Base-by-base conservation (phyloP, 2,329 filamentous ascomycete species). In the Sporothrix mexicana region DNA sequence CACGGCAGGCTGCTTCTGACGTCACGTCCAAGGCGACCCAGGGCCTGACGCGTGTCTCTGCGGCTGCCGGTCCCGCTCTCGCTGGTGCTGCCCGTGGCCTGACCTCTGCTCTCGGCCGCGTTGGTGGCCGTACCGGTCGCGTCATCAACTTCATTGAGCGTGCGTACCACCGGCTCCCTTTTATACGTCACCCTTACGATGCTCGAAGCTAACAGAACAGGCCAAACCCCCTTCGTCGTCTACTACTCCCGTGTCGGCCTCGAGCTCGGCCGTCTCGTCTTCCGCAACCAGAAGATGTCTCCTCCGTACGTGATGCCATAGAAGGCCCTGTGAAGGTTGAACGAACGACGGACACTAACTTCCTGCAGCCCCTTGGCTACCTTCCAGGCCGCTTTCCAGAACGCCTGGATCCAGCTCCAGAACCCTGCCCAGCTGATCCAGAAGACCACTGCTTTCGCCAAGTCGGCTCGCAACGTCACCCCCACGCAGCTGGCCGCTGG, bases 181-280 rank as follows among this genome's bases (percentile, higher is more conserved):
- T 1, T 3, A 43, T 45, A n/a, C 45, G 12, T 69, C 36, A 25
- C 1, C 25, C 12, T n/a, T 4, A 7, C 20, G 47, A 6, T 36
- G 17, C 3, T 13, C 9, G 4, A 1, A 67, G 17, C 59, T 69
- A 43, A 53, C 49, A 71, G 45, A 55, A 47, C 80, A 98, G 95
- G 91, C 83, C 88, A 96, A 85, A 89, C 95, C 78, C 96, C 96
- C 78, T 91, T 91, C 75, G 91, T 94, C 76, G 81, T 97, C 81
- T 98, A 98, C 90, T 99, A 98, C 88, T 91, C 92, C 80, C 93
- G 91, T 82, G 95, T 98, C 80, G 92, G 88, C 79, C 85, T 95
- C 76, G 96, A 99, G 87, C 87, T 98, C 74, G 88, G 88, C 81
- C 97, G 93, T 88, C 88, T 98, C 77, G 90, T 98, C 77, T 94